Percentiles rank a stretch among this genome's conserved stretches.
Evolutionary conservation across 169 alveolate species (phyloP).

Genomic region (Plasmodium ovale): DNA sequence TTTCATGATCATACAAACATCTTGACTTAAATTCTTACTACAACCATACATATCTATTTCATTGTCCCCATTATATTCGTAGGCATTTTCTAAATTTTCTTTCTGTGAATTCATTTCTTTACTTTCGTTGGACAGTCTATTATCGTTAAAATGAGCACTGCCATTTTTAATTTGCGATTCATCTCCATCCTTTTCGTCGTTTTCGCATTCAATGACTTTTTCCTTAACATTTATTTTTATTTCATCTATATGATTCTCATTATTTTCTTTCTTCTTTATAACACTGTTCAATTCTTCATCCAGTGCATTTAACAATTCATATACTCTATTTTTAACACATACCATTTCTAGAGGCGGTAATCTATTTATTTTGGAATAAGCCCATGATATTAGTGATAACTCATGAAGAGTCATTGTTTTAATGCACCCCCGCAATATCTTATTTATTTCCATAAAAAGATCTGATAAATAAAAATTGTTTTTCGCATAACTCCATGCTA

Average conservation of each 20-base stretch:
- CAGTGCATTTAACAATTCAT: conserved; percentile 44
- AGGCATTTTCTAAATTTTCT: conserved; percentile 26
- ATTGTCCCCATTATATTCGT: conserved; percentile 42
- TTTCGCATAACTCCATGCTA: conserved; percentile 77
- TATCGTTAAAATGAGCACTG: conserved; percentile 1
- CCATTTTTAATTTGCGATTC: conserved; percentile 22
- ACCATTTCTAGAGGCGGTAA: conserved; percentile 75
- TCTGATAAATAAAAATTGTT: conserved; percentile 67
- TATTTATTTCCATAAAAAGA: conserved; percentile 73
- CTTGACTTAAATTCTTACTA: conserved; percentile 53
- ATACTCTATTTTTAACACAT: conserved; percentile 74
- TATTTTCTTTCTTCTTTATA: conserved; percentile 1
- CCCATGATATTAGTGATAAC: conserved; percentile 75
- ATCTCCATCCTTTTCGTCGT: conserved; percentile 5
- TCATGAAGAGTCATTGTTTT: conserved; percentile 76
- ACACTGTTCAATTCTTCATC: conserved; percentile 58
- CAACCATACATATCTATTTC: conserved; percentile 71
- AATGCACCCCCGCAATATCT: conserved; percentile 63
- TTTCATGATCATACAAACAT: conserved; percentile 74
- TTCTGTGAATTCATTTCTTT: conserved; percentile 27
- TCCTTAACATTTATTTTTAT: conserved; percentile 23
- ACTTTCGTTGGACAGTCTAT: conserved; percentile 19
- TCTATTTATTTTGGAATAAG: conserved; percentile 73
- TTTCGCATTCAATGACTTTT: conserved; percentile 41
- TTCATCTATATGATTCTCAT: conserved; percentile 18